phyloP scores from a whole-genome alignment of 2,329 filamentous ascomycete genomes.

The Paramyrothecium sp. region DNA sequence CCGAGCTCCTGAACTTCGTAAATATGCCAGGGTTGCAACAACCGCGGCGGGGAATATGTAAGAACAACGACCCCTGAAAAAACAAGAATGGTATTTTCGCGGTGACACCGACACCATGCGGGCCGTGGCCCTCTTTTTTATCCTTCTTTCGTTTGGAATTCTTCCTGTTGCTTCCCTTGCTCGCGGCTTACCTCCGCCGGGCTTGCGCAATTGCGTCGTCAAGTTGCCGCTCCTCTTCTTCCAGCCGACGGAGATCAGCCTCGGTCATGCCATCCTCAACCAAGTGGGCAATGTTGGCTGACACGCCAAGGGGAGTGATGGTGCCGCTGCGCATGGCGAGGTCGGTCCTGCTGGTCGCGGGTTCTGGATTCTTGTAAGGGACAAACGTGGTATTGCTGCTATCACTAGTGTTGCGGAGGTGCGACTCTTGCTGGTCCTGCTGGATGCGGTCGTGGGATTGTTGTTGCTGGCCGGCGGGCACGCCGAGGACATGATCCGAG shows the following conservation, averaged over 20 bases:
- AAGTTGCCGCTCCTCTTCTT: conserved; percentile 57
- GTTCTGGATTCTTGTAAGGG: conserved; percentile 7
- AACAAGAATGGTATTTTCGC: not conserved
- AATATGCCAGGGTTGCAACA: conserved; percentile 5
- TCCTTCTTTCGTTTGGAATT: not conserved
- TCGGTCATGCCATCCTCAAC: conserved; percentile 61
- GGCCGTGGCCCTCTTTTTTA: no score
- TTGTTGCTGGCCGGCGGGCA: not conserved
- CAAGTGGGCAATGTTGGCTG: conserved; percentile 45
- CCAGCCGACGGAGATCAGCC: conserved; percentile 52
- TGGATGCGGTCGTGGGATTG: not conserved
- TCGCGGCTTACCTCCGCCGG: conserved; percentile 19
- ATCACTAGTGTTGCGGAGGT: not conserved
- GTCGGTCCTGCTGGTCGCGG: conserved; percentile 13
- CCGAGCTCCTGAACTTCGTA: conserved; percentile 15
- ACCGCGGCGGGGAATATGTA: conserved; percentile 4
- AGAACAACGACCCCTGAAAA: not conserved
- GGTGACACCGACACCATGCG: no score
- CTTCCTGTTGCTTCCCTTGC: not conserved
- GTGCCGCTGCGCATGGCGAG: conserved; percentile 13
- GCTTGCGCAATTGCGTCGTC: conserved; percentile 55
- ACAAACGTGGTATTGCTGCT: conserved; percentile 1
- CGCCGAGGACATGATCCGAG: conserved; percentile 8
- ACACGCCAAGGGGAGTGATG: conserved; percentile 27
- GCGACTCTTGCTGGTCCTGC: not conserved